Percentiles rank a stretch among this genome's conserved stretches.
Conservation (phyloP, 257 asterid genomes). For the Cinchona pubescens region DNA sequence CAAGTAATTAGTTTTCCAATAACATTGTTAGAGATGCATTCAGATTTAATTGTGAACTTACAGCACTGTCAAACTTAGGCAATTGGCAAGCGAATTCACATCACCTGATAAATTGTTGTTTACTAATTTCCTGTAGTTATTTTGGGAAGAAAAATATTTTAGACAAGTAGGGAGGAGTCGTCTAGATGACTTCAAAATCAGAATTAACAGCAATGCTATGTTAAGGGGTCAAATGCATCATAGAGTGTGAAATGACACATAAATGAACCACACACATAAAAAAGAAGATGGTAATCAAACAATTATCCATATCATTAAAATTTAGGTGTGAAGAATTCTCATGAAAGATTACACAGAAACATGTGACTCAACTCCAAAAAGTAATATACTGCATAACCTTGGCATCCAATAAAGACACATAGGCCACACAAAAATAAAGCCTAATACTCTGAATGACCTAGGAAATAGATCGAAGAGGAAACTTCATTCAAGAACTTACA, state of each 20-base stretch:
- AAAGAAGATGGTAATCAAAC: neutral
- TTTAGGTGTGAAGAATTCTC: neutral
- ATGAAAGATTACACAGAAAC: neutral
- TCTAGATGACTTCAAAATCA: neutral
- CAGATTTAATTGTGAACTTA: slow-evolving; percentile 31
- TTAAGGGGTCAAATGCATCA: neutral
- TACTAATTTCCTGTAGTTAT: slow-evolving; percentile 54
- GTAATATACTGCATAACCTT: neutral
- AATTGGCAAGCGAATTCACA: slow-evolving; percentile 58
- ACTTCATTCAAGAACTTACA: slow-evolving; percentile 45
- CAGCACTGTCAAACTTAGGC: slow-evolving; percentile 75
- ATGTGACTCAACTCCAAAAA: neutral
- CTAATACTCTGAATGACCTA: neutral
- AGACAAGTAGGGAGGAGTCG: neutral
- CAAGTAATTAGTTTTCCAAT: neutral
- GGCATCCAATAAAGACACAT: neutral
- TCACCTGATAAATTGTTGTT: slow-evolving; percentile 87
- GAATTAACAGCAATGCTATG: neutral
- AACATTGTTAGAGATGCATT: neutral
- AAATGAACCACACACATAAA: neutral
- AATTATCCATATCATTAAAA: neutral
- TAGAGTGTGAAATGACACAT: neutral
- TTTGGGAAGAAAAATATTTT: neutral
- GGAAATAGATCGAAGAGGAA: neutral
- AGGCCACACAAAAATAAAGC: neutral